Base-by-base conservation (phyloP, 1,284 basidiomycete species). In the Microbotryum scabiosae region DNA sequence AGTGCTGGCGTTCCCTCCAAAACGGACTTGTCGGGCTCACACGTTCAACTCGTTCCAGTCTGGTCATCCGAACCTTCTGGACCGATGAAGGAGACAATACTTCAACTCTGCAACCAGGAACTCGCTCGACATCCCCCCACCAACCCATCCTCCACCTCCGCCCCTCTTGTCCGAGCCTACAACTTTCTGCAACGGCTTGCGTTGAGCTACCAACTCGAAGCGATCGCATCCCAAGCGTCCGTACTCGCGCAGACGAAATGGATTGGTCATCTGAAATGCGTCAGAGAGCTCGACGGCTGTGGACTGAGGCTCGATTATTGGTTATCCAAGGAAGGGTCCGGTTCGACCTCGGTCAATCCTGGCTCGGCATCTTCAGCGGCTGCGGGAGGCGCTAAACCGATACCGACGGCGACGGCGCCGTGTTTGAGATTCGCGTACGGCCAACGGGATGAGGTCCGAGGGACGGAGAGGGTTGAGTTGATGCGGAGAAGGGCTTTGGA, bases 61-160 rank as follows among this genome's bases (percentile, higher is more conserved):
- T 72, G 70, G 62, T 64, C 69, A 2, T 25, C 55, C 16, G 59
- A 59, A 1, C 73, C 73, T 9, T 57, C 63, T 5, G 69, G 67
- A n/a, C 61, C 66, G 44, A 63, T 72, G 47, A 68, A 71, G 49
- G 71, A 73, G 30, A 71, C 73, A 55, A 70, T 75, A 30, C 36
- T 72, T 28, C 60, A 67, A 23, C 54, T 70, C 14, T 65, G 69
- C 66, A 86, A 84, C 70, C 79, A 79, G 45, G 82, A 85, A 68
- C 84, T 90, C 50, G 79, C 82, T 5, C 57, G 66, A 14, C 57
- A 75, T 59, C 83, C 79, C 82, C 67, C 74, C 87, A 4, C 45
- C 23, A 12, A 50, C 32, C 14, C 48, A 41, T 5, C 47, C 54
- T 8, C 26, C 28, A 0, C 51, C 51, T n/a, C 46, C n/a, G 23